These are phyloP conservation scores for Leonotis leonurus DNA, from an alignment of 257 asterid genomes.

Conservation along the genomic window DNA sequence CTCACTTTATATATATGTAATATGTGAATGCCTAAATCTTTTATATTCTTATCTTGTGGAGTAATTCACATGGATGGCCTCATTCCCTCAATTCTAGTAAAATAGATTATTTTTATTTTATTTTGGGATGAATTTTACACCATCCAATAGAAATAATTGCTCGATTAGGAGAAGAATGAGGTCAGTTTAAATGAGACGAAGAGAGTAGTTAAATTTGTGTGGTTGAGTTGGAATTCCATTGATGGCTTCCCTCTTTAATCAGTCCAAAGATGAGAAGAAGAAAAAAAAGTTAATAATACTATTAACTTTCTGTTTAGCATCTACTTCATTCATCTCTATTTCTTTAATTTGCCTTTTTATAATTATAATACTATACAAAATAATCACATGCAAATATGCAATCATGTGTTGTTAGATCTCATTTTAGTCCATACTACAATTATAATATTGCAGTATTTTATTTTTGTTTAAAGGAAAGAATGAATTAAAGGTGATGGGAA, in stretches of 20 bases:
- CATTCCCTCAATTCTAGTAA: too few relatives aligned
- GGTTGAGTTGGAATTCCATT: constrained; percentile 39
- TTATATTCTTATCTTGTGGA: too few relatives aligned
- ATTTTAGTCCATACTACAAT: constrained; percentile 56
- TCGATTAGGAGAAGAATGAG: too few relatives aligned
- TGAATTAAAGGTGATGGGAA: constrained; percentile 20
- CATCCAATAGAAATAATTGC: too few relatives aligned
- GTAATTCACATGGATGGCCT: too few relatives aligned
- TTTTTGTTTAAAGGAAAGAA: constrained; percentile 1
- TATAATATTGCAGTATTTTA: too few relatives aligned
- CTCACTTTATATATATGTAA: too few relatives aligned
- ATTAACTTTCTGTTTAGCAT: constrained; percentile 24
- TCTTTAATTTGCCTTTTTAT: constrained; percentile 25
- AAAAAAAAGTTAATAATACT: background rate
- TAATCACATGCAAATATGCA: constrained; percentile 28
- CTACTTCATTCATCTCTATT: constrained; percentile 32
- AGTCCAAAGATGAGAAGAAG: constrained; percentile 6
- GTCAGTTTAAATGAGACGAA: too few relatives aligned
- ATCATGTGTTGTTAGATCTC: constrained; percentile 25
- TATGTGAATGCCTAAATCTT: too few relatives aligned
- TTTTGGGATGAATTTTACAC: too few relatives aligned
- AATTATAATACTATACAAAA: constrained; percentile 17
- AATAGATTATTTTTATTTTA: too few relatives aligned
- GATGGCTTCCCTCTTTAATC: constrained; percentile 48
- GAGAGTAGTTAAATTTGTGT: constrained; percentile 20